Conservation (phyloP, 73 alveolate species). For the Paramecium sonneborni region DNA sequence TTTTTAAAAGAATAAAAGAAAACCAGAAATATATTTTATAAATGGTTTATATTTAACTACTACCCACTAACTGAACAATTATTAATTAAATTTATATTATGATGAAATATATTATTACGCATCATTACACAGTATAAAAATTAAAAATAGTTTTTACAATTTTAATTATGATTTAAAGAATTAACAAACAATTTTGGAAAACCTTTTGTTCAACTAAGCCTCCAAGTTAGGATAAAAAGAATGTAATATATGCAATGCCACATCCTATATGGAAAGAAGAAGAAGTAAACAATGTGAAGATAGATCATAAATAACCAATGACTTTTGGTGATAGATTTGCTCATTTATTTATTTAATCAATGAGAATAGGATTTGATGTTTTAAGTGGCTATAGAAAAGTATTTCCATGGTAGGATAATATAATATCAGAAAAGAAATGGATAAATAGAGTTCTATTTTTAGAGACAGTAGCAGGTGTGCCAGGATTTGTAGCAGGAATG, state of each 20-base stretch:
- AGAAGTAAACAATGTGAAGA: conserved; percentile 4
- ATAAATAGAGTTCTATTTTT: conserved; percentile 74
- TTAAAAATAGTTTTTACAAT: not conserved
- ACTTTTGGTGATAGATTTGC: conserved; percentile 60
- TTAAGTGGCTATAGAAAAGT: conserved; percentile 66
- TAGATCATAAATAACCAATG: conserved; percentile 4
- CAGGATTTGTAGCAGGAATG: conserved; percentile 85
- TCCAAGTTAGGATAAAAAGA: not conserved
- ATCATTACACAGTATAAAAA: not conserved
- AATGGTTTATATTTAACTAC: too few relatives aligned
- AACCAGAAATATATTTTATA: too few relatives aligned
- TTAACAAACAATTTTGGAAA: not conserved
- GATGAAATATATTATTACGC: not conserved
- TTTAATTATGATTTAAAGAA: not conserved
- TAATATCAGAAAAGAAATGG: conserved; percentile 72
- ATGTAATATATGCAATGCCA: conserved; percentile 35
- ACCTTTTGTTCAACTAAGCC: not conserved
- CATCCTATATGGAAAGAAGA: conserved; percentile 48
- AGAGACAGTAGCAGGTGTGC: conserved; percentile 86
- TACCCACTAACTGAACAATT: not conserved
- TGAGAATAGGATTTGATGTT: conserved; percentile 66
- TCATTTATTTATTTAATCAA: conserved; percentile 17
- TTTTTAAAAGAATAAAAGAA: not conserved
- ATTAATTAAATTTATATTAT: too few relatives aligned
- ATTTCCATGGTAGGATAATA: conserved; percentile 54